Conservation (phyloP, 345 rosid species). For the Boechera stricta region DNA sequence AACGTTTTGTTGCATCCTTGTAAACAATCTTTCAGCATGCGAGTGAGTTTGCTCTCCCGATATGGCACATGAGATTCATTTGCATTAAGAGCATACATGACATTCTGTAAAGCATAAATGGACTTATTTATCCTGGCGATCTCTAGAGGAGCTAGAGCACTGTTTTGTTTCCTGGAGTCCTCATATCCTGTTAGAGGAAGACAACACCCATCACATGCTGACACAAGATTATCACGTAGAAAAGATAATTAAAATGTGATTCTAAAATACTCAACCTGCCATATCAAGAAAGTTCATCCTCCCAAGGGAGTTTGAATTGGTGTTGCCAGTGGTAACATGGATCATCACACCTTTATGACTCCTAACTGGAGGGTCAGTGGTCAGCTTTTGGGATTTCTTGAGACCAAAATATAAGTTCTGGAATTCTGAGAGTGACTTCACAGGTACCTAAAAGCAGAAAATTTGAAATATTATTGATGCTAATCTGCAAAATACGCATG, state of each 20-base stretch:
- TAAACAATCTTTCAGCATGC: slow-evolving; percentile 72
- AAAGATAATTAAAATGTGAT: background rate
- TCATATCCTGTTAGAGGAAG: slow-evolving; percentile 61
- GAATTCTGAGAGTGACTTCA: slow-evolving; percentile 63
- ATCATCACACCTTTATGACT: slow-evolving; percentile 70
- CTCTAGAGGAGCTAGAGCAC: slow-evolving; percentile 49
- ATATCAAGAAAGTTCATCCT: slow-evolving; percentile 79
- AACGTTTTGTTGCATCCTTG: slow-evolving; percentile 55
- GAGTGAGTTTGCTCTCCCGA: slow-evolving; percentile 80
- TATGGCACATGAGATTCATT: slow-evolving; percentile 72
- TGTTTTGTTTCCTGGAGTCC: slow-evolving; percentile 59
- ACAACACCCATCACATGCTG: slow-evolving; percentile 8
- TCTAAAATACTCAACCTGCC: slow-evolving; percentile 55
- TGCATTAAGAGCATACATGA: slow-evolving; percentile 64
- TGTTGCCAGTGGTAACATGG: slow-evolving; percentile 41
- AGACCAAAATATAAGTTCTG: slow-evolving; percentile 49
- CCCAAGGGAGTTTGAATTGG: slow-evolving; percentile 43
- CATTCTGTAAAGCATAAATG: slow-evolving; percentile 72
- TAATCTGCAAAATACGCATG: slow-evolving; percentile 8
- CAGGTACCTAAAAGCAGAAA: slow-evolving; percentile 51
- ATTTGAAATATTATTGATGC: slow-evolving; percentile 14
- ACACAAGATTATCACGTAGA: slow-evolving; percentile 1
- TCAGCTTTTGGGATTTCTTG: slow-evolving; percentile 44
- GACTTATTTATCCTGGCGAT: slow-evolving; percentile 64
- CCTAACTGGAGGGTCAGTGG: slow-evolving; percentile 44